Evolutionary conservation across 345 rosid genomes (phyloP).

Genomic region (Orychophragmus violaceus): DNA sequence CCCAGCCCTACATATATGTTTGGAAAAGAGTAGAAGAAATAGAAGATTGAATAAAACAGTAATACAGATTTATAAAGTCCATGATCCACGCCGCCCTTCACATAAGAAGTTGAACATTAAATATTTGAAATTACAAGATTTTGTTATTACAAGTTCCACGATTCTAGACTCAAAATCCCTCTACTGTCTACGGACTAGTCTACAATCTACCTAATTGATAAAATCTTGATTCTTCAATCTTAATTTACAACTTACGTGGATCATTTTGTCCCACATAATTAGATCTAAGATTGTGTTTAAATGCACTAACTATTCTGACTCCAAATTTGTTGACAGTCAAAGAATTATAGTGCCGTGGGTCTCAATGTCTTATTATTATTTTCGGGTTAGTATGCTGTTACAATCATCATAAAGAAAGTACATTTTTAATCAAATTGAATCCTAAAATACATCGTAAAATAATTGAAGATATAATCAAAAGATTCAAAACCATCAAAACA

Average conservation of each 20-base stretch:
- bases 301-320: slow-evolving; percentile 6
- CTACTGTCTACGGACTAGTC: background rate
- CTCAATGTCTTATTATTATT: background rate
- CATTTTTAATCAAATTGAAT: background rate
- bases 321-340: background rate
- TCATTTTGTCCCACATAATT: background rate
- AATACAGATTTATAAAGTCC: slow-evolving; percentile 2
- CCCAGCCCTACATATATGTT: no score
- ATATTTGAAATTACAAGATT: background rate
- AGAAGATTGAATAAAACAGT: background rate
- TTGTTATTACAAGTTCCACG: background rate
- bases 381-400: slow-evolving; percentile 5
- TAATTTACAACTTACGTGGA: background rate
- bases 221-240: background rate
- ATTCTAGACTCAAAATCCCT: slow-evolving; percentile 9
- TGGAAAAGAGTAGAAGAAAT: background rate
- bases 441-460: no score
- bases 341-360: background rate
- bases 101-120: slow-evolving; percentile 4
- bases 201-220: background rate
- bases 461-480: no score
- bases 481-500: no score
- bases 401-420: no score
- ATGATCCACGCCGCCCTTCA: slow-evolving; percentile 26
- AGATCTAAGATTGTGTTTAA: slow-evolving; percentile 8